Evolutionary conservation across 257 asterid species (phyloP).

Genomic region (Jasminum sambac): DNA sequence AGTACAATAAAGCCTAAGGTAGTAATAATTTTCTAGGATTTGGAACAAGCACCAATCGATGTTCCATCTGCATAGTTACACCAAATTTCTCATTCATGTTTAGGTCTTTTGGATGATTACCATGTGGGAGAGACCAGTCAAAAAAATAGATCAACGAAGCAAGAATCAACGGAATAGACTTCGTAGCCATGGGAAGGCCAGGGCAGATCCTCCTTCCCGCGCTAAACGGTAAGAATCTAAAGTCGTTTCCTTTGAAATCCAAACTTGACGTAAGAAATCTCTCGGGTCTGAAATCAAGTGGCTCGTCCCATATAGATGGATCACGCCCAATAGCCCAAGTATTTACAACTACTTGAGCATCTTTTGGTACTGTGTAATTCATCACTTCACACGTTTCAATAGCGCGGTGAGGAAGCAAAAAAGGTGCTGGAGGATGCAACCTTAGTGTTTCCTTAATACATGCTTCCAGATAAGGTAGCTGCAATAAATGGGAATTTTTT

Average conservation of each 20-base stretch:
- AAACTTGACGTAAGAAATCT: background rate
- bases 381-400: background rate
- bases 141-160: too few relatives aligned
- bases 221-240: too few relatives aligned
- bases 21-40: too few relatives aligned
- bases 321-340: background rate
- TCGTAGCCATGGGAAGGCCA: background rate
- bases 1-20: too few relatives aligned
- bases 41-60: too few relatives aligned
- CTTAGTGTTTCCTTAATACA: too few relatives aligned
- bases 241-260: background rate
- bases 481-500: background rate
- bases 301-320: background rate
- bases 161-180: background rate
- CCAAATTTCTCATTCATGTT: too few relatives aligned
- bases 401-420: background rate
- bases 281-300: background rate
- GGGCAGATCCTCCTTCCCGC: background rate
- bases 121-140: too few relatives aligned
- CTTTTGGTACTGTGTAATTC: background rate
- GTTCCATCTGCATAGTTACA: too few relatives aligned
- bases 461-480: background rate
- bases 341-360: too few relatives aligned
- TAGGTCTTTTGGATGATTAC: too few relatives aligned
- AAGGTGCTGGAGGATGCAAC: conserved; percentile 1